A percentile compares a stretch with the other conserved stretches of the same genome.
Conservation (phyloP, 495 filamentous ascomycete species). For the Penicillium argentinense region DNA sequence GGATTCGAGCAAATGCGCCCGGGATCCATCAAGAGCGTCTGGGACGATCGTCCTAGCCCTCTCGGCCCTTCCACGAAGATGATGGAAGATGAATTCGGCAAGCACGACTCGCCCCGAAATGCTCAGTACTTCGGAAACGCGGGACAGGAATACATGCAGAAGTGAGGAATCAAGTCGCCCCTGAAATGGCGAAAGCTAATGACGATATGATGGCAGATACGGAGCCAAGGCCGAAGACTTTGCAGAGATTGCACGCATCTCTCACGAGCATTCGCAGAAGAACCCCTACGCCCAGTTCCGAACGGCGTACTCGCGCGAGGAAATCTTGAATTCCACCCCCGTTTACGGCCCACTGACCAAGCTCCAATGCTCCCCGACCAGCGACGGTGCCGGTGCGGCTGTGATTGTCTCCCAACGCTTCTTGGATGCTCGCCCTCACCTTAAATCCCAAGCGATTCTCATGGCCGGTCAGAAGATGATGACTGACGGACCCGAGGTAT, state of each 20-base stretch:
- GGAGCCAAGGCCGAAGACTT: constrained; percentile 75
- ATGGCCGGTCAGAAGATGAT: constrained; percentile 83
- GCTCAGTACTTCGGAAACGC: constrained; percentile 89
- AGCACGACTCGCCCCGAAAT: constrained; percentile 50
- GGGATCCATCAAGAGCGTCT: constrained; percentile 42
- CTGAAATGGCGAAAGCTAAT: constrained; percentile 19
- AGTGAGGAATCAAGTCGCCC: constrained; percentile 40
- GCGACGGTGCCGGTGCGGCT: constrained; percentile 84
- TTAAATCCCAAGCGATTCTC: constrained; percentile 73
- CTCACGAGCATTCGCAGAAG: constrained; percentile 72
- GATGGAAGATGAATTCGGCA: constrained; percentile 22
- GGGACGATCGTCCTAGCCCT: constrained; percentile 23
- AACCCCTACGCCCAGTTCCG: constrained; percentile 95
- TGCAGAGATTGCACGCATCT: constrained; percentile 80
- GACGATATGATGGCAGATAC: constrained; percentile 48
- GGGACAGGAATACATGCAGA: constrained; percentile 81
- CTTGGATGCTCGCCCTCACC: constrained; percentile 75
- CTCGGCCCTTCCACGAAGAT: constrained; percentile 21
- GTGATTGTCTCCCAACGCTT: constrained; percentile 85
- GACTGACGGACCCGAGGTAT: constrained; percentile 76
- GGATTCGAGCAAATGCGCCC: constrained; percentile 92
- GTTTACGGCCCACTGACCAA: constrained; percentile 78
- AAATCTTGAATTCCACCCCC: constrained; percentile 71
- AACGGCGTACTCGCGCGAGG: constrained; percentile 80
- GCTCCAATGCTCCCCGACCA: constrained; percentile 81